These are phyloP conservation scores for Geotrichum aggregatum DNA, from an alignment of 1,139 yeast species.

Conservation along the genomic window DNA sequence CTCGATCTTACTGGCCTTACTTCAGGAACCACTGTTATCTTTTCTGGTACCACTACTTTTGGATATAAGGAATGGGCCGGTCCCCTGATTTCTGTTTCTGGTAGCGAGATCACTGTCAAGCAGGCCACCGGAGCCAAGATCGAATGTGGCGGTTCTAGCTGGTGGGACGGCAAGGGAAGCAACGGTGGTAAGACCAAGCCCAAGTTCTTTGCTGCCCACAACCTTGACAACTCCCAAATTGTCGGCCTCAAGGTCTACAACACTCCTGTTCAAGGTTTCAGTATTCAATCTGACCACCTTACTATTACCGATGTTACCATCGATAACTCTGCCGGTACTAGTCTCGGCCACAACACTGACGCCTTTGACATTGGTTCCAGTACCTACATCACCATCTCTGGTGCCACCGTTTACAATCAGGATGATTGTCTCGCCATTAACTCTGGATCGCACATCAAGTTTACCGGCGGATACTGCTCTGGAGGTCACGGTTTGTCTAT, in stretches of 20 bases:
- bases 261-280: slow-evolving; percentile 16
- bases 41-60: slow-evolving; percentile 12
- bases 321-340: slow-evolving; percentile 2
- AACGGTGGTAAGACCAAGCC: slow-evolving; percentile 10
- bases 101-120: slow-evolving; percentile 6
- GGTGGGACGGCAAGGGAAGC: slow-evolving; percentile 12
- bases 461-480: slow-evolving; percentile 13
- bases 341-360: slow-evolving; percentile 12
- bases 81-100: slow-evolving; percentile 13
- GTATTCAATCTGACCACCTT: slow-evolving; percentile 10
- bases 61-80: slow-evolving; percentile 5
- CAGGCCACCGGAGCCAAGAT: slow-evolving; percentile 13
- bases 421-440: slow-evolving; percentile 15
- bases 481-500: slow-evolving; percentile 18
- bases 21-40: slow-evolving; percentile 10
- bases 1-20: slow-evolving; percentile 9
- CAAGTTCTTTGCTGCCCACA: slow-evolving; percentile 13
- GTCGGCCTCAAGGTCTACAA: slow-evolving; percentile 10
- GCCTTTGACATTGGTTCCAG: slow-evolving; percentile 10
- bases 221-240: slow-evolving; percentile 5
- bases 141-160: slow-evolving; percentile 9
- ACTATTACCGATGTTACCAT: neutral
- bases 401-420: slow-evolving; percentile 14
- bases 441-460: slow-evolving; percentile 10
- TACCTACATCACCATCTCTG: slow-evolving; percentile 4